These are phyloP conservation scores for Leishmania gerbilli DNA, from an alignment of 208 protist genomes.

Conservation along the genomic window DNA sequence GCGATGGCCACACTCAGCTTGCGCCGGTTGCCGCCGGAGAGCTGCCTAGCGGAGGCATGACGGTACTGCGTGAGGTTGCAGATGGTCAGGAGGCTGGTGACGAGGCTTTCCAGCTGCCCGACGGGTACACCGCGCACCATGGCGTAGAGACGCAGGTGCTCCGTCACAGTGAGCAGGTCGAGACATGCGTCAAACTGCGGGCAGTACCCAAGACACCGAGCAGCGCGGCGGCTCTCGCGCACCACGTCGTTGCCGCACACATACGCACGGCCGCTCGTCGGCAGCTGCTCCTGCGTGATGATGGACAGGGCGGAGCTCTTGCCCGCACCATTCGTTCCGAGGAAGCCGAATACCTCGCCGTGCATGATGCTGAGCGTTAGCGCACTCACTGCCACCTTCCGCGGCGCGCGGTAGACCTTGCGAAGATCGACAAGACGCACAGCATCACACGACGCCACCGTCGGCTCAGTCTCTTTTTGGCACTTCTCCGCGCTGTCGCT, in stretches of 20 bases:
- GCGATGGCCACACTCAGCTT: constrained; percentile 81
- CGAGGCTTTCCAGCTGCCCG: constrained; percentile 21
- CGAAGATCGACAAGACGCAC: constrained; percentile 46
- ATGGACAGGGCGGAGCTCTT: constrained; percentile 89
- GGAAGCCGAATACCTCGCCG: constrained; percentile 83
- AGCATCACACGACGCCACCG: constrained; percentile 12
- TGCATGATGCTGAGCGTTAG: constrained; percentile 66
- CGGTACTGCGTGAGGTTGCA: constrained; percentile 39
- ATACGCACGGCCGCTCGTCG: constrained; percentile 61
- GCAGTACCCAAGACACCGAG: constrained; percentile 93
- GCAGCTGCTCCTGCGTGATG: constrained; percentile 69
- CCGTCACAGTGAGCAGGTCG: constrained; percentile 88
- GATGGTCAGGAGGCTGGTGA: constrained; percentile 33
- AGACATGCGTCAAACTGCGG: constrained; percentile 95
- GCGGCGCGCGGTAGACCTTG: constrained; percentile 32
- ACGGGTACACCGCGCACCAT: constrained; percentile 72
- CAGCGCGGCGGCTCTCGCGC: constrained; percentile 34
- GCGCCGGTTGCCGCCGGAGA: constrained; percentile 79
- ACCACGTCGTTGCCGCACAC: constrained; percentile 62
- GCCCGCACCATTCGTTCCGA: constrained; percentile 87
- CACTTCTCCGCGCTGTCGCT: not conserved
- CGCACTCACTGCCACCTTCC: constrained; percentile 59
- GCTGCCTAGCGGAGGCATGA: constrained; percentile 30
- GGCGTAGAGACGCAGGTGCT: constrained; percentile 92
- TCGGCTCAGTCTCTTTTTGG: not conserved